Percentiles rank a stretch among this genome's conserved stretches.
Conservation (phyloP, 768 basidiomycete genomes). For the Suillus bovinus region DNA sequence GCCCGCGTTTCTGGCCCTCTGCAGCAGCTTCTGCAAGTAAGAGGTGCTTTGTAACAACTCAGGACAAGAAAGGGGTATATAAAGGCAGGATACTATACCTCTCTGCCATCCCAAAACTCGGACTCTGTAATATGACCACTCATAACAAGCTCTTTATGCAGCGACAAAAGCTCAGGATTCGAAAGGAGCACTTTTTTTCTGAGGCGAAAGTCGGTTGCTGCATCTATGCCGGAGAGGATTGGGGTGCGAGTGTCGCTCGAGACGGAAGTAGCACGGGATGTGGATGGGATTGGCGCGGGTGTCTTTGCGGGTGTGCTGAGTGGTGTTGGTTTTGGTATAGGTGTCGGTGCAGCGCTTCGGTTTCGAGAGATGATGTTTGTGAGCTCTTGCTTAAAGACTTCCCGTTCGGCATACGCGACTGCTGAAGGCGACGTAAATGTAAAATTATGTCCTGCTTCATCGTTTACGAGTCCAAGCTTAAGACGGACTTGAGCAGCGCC, state of each 20-base stretch:
- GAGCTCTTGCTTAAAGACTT: constrained; percentile 79
- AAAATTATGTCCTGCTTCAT: constrained; percentile 81
- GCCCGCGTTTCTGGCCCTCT: constrained; percentile 77
- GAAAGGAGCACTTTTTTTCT: constrained; percentile 78
- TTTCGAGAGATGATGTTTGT: constrained; percentile 78
- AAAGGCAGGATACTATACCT: constrained; percentile 50
- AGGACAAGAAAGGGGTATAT: constrained; percentile 21
- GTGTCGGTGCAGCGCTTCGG: constrained; percentile 38
- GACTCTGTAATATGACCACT: constrained; percentile 82
- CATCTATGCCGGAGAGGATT: constrained; percentile 56
- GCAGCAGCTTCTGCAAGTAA: constrained; percentile 73
- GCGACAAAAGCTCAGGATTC: constrained; percentile 71
- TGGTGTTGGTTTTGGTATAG: constrained; percentile 28
- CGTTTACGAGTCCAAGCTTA: constrained; percentile 67
- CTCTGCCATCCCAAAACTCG: constrained; percentile 97
- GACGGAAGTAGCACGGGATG: constrained; percentile 65
- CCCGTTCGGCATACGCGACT: constrained; percentile 68
- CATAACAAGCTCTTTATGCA: constrained; percentile 90
- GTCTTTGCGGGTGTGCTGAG: constrained; percentile 31
- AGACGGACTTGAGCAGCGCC: constrained; percentile 77
- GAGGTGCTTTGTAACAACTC: constrained; percentile 54
- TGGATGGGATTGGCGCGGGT: constrained; percentile 43
- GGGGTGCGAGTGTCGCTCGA: constrained; percentile 54
- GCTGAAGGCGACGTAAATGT: constrained; percentile 71
- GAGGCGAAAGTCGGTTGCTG: constrained; percentile 67